Base-by-base conservation (phyloP, 2,329 filamentous ascomycete species). In the Colletotrichum agaves region DNA sequence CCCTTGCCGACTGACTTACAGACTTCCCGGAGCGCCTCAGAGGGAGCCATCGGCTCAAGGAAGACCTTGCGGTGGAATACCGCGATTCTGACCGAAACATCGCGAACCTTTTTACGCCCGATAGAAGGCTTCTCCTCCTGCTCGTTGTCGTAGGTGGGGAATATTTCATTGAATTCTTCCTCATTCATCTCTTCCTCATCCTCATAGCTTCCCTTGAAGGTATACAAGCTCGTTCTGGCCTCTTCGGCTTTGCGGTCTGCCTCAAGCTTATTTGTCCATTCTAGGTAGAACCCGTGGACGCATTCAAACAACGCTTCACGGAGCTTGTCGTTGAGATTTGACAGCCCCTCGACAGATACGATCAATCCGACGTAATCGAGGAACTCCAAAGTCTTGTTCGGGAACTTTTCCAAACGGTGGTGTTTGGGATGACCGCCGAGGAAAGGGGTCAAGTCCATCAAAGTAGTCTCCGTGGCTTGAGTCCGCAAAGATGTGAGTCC, bases 201-300 rank as follows among this genome's bases (percentile, higher is more conserved):
- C 69, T 94, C 91, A 43, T 88, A 81, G 43, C 89, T 90, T 35
- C 94, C 95, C 70, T 89, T 88, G 80, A 96, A 98, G 19, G 90
- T 90, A 78, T 97, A 99, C 43, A 97, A 79, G 70, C 92, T 94
- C 5, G 87, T 88, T 69, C 91, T 92, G 31, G 88, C 86, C 17
- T 92, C 90, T 72, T 92, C 89, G 52, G 92, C 88, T 73, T 90
- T 88, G 73, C 93, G 91, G 71, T 98, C 94, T 19, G 88, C 84
- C 60, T 91, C 87, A 2, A 97, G 86, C 74, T 91, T 91, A 57
- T 87, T 86, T 72, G 88, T 92, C 94, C 95, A 99, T 57, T 94
- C 86, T 15, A 88, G 81, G 74, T 94, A 97, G 74, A 97, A 90
- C 15, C 82, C 83, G 59, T 92, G 87, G 69, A 98, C 89, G 17